Evolutionary conservation across 2,329 filamentous ascomycete species (phyloP).

Genomic region (Pochonia chlamydosporia): DNA sequence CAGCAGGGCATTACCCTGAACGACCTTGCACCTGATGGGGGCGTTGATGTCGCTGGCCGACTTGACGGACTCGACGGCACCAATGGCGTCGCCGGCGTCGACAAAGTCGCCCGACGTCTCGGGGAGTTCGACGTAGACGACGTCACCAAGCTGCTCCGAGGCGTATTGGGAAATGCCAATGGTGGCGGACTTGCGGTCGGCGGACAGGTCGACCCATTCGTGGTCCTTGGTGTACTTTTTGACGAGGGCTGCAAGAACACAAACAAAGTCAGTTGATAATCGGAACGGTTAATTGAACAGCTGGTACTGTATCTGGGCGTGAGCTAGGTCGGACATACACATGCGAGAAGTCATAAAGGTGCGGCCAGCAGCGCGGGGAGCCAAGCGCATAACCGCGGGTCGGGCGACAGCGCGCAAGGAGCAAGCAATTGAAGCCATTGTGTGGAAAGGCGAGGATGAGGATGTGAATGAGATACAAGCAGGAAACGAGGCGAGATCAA

Average conservation of each 20-base stretch:
- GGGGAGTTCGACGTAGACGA: constrained; percentile 95
- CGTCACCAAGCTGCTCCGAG: constrained; percentile 86
- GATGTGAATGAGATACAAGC: not conserved
- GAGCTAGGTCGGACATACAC: constrained; percentile 27
- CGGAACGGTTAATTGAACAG: too few species aligned
- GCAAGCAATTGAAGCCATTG: constrained; percentile 58
- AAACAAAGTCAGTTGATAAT: not conserved
- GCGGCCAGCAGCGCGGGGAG: constrained; percentile 35
- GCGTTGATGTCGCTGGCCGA: constrained; percentile 96
- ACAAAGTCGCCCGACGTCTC: constrained; percentile 58
- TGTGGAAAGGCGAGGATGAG: constrained; percentile 10
- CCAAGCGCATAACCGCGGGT: constrained; percentile 34
- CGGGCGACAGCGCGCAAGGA: constrained; percentile 42
- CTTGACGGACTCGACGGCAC: constrained; percentile 97
- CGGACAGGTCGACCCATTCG: constrained; percentile 91
- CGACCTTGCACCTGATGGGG: constrained; percentile 72
- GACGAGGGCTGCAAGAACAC: constrained; percentile 41
- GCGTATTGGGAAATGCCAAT: constrained; percentile 89
- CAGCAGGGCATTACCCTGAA: constrained; percentile 65
- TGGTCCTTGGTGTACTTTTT: constrained; percentile 96
- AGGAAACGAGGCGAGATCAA: not conserved
- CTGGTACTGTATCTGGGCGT: too few species aligned
- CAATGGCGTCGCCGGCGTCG: constrained; percentile 73
- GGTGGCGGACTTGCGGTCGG: constrained; percentile 74
- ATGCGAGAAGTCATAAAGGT: constrained; percentile 35